These are phyloP conservation scores for Balansia obtecta DNA, from an alignment of 2,329 filamentous ascomycete genomes.

Conservation along the genomic window DNA sequence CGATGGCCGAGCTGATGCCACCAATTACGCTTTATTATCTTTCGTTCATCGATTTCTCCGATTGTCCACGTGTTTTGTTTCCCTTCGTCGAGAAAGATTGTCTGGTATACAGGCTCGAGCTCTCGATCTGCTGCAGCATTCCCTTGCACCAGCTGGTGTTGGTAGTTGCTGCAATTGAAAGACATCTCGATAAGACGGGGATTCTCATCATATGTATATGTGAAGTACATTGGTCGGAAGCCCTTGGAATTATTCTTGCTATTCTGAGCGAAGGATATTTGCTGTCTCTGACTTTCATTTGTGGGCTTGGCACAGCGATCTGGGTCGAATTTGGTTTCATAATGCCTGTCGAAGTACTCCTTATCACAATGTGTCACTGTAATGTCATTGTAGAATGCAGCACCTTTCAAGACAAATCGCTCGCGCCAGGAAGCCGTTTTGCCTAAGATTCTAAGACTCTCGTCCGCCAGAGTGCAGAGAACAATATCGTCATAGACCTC, in stretches of 20 bases:
- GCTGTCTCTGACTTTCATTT: slow-evolving; percentile 24
- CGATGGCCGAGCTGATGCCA: slow-evolving; percentile 56
- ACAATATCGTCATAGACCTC: slow-evolving; percentile 56
- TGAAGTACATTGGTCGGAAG: slow-evolving; percentile 55
- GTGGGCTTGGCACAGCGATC: slow-evolving; percentile 37
- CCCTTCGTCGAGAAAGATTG: slow-evolving; percentile 51
- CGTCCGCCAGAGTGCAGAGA: slow-evolving; percentile 52
- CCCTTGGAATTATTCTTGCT: slow-evolving; percentile 37
- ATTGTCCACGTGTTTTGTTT: slow-evolving; percentile 45
- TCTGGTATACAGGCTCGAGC: slow-evolving; percentile 56
- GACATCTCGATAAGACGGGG: slow-evolving; percentile 53
- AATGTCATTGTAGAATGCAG: slow-evolving; percentile 57
- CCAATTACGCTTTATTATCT: slow-evolving; percentile 52
- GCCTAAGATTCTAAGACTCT: slow-evolving; percentile 47
- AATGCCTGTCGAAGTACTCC: slow-evolving; percentile 54
- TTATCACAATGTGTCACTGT: slow-evolving; percentile 57
- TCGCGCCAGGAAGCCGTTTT: slow-evolving; percentile 47
- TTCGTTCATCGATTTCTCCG: slow-evolving; percentile 42
- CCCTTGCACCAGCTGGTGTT: slow-evolving; percentile 50
- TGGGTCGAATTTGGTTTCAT: slow-evolving; percentile 47
- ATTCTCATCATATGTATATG: slow-evolving; percentile 44
- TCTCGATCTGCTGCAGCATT: slow-evolving; percentile 9
- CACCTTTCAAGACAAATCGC: slow-evolving; percentile 55
- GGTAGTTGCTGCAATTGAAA: slow-evolving; percentile 67
- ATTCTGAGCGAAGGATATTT: slow-evolving; percentile 29